phyloP scores from a whole-genome alignment of 163 green algal species.

The Chloroidium sp. region DNA sequence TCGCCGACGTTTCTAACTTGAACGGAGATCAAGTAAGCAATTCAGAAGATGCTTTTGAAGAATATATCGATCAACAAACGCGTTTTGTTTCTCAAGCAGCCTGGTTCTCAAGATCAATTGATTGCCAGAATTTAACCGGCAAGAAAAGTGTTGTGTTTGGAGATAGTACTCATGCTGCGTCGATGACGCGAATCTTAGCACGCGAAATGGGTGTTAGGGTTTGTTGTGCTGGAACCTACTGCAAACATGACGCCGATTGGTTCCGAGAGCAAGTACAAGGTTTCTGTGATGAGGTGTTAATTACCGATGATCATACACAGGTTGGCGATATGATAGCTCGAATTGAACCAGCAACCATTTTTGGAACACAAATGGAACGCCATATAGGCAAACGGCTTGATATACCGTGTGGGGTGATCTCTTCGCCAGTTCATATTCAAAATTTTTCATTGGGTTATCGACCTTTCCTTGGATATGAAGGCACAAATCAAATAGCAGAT shows the following conservation, averaged over 20 bases:
- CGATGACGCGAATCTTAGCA: conserved; percentile 26
- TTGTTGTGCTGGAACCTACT: conserved; percentile 19
- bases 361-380: no score
- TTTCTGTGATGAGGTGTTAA: conserved; percentile 12
- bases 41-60: conserved; percentile 5
- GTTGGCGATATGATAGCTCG: conserved; percentile 13
- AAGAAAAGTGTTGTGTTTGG: conserved; percentile 29
- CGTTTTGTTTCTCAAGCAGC: conserved; percentile 20
- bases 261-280: conserved; percentile 14
- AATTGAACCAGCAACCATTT: not conserved
- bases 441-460: conserved; percentile 1
- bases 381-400: no score
- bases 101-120: conserved; percentile 19
- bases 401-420: no score
- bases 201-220: conserved; percentile 24
- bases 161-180: conserved; percentile 21
- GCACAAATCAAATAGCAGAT: conserved; percentile 11
- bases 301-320: conserved; percentile 16
- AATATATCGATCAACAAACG: conserved; percentile 19
- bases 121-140: conserved; percentile 31
- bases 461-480: conserved; percentile 6
- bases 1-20: no score
- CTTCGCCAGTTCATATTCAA: no score
- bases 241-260: conserved; percentile 23
- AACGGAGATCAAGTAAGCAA: no score